A percentile compares a stretch with the other conserved stretches of the same genome.
phyloP scores from a whole-genome alignment of 331 rosid genomes.

The Erythrophleum ivorense region DNA sequence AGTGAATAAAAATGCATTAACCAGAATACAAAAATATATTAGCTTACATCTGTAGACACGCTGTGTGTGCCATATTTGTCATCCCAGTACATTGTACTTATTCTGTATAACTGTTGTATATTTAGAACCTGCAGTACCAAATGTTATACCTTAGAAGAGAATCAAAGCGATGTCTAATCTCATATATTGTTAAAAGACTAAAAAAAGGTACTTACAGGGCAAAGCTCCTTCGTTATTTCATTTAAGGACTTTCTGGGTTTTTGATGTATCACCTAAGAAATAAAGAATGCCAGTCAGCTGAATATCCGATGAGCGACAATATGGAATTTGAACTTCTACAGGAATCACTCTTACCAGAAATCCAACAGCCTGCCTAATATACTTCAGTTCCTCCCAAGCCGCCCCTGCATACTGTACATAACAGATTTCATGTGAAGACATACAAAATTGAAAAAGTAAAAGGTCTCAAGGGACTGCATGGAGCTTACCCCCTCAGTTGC shows the following conservation, averaged over 20 bases:
- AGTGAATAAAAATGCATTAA: constrained; percentile 16
- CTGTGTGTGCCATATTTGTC: constrained; percentile 99
- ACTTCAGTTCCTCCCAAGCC: constrained; percentile 82
- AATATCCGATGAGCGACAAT: background rate
- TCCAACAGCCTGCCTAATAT: constrained; percentile 87
- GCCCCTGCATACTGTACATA: constrained; percentile 69
- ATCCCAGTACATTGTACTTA: constrained; percentile 99
- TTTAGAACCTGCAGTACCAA: constrained; percentile 76
- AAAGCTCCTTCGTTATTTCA: constrained; percentile 93
- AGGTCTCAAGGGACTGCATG: background rate
- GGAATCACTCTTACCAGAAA: constrained; percentile 55
- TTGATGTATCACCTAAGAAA: constrained; percentile 91
- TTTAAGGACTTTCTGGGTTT: constrained; percentile 90
- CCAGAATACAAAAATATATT: constrained; percentile 24
- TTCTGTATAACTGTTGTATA: constrained; percentile 94
- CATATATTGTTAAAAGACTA: constrained; percentile 17
- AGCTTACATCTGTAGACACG: constrained; percentile 90
- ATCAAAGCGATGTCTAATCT: constrained; percentile 12
- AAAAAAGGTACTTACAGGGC: constrained; percentile 76
- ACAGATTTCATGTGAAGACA: constrained; percentile 25
- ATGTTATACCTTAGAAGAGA: constrained; percentile 23
- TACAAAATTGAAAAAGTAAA: background rate
- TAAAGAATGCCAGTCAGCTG: constrained; percentile 31
- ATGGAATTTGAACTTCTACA: constrained; percentile 12
- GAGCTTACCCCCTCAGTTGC: constrained; percentile 72